Base-by-base conservation (phyloP, 148 eudicot species). In the Chenopodium suecicum region DNA sequence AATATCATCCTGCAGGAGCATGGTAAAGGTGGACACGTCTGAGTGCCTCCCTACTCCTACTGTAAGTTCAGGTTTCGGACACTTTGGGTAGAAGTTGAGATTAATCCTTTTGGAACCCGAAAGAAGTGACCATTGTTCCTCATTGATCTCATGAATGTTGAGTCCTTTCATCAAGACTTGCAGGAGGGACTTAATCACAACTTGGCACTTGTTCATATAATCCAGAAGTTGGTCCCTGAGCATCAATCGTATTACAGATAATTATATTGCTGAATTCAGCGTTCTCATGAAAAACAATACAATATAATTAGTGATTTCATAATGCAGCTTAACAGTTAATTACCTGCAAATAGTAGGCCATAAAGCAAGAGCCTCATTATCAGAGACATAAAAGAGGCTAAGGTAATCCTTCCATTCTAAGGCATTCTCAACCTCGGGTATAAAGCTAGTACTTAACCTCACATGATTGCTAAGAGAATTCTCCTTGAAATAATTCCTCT, bases 351-450 rank as follows among this genome's bases (percentile, higher is more conserved):
- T 78, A 34, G 88, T 62, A 23, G 92, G 92, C 92, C 92, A 90
- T 3, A 85, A 64, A 17, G 86, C 73, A 77, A 82, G 68, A 79
- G 89, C 87, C 76, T 87, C 92, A 4, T 88, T 80, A 17, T 88
- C 89, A 17, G 89, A 87, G 65, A 90, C 92, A 82, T 88, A 90
- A 83, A 90, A 88, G 81, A 90, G 84, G 74, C 92, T 90, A 7
- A 90, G 85, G 64, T 88, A 90, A 80, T 90, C 90, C 85, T 90
- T 90, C 92, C 92, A 90, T 83, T 90, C 92, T 37, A 90, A 17
- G 73, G 92, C 85, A 75, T 54, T 87, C 75, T 90, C 92, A 2
- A 88, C 91, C 47, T 87, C 81, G 58, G 91, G 89, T 37, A 81
- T 76, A 74, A 90, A 88, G 80, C 92, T 90, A 17, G 92, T 88